phyloP scores from a whole-genome alignment of 495 filamentous ascomycete species.

The Neurospora hispaniola region DNA sequence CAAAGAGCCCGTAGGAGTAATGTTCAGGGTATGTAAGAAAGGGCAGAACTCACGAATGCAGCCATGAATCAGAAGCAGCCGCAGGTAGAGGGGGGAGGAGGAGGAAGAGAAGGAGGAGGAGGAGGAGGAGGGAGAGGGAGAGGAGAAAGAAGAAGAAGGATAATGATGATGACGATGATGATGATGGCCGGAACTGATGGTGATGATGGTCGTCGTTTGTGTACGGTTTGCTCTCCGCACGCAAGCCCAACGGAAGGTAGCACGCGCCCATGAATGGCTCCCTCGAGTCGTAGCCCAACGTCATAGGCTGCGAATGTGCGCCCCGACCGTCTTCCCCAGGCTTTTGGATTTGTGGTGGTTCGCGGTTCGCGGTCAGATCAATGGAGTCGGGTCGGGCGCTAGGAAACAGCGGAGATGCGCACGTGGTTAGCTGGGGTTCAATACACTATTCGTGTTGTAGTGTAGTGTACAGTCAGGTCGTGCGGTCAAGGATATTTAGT shows the following conservation, averaged over 20 bases:
- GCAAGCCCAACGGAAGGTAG: background rate
- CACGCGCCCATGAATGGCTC: background rate
- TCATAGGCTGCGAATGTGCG: background rate
- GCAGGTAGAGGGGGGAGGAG: background rate
- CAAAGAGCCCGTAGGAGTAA: slow-evolving; percentile 4
- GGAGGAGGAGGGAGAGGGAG: background rate
- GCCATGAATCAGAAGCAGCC: slow-evolving; percentile 26
- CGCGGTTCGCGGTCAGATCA: background rate
- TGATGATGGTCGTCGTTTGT: background rate
- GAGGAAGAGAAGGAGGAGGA: background rate
- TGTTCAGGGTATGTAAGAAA: slow-evolving; percentile 21
- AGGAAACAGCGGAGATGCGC: background rate
- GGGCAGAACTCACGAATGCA: slow-evolving; percentile 33
- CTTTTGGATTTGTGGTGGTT: background rate
- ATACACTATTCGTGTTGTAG: no score
- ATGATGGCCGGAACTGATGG: background rate
- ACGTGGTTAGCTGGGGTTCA: background rate
- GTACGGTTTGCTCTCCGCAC: background rate
- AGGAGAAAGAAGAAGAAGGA: background rate
- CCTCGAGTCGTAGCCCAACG: background rate
- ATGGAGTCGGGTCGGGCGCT: background rate
- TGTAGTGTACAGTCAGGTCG: no score
- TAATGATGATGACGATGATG: background rate
- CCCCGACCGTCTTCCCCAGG: background rate
- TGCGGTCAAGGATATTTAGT: background rate